phyloP scores from a whole-genome alignment of 352 stramenopile species.

The Thraustochytrium sp. region DNA sequence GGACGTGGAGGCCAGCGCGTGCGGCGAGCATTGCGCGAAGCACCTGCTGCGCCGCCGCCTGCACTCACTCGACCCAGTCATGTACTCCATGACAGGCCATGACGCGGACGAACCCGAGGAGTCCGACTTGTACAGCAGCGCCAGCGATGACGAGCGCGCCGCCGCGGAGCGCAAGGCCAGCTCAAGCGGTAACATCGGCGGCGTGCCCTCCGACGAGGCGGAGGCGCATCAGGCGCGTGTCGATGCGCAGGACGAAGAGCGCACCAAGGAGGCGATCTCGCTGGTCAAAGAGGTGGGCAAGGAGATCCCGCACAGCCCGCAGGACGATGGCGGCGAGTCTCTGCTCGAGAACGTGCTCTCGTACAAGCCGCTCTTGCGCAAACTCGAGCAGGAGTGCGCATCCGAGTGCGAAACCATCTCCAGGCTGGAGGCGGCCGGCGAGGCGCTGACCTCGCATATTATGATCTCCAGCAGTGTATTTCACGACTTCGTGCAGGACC shows the following conservation, averaged over 20 bases:
- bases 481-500: conserved; percentile 25
- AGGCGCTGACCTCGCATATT: neutral
- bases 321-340: neutral
- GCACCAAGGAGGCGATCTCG: neutral
- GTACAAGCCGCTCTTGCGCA: neutral
- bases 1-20: neutral
- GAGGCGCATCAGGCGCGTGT: too few species aligned
- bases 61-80: neutral
- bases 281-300: too few species aligned
- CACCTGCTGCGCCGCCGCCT: neutral
- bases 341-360: neutral
- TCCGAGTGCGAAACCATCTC: conserved; percentile 1
- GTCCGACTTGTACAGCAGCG: neutral
- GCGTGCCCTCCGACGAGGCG: too few species aligned
- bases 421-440: conserved; percentile 2
- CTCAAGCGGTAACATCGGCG: neutral
- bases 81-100: neutral
- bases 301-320: neutral
- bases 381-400: neutral
- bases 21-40: neutral
- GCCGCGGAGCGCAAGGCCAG: neutral
- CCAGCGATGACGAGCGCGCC: neutral
- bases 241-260: neutral
- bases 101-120: neutral
- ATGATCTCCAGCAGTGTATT: neutral